Percentiles rank a stretch among this genome's conserved stretches.
Conservation (phyloP, 2,329 filamentous ascomycete genomes). For the Microcyclospora tardicrescens region DNA sequence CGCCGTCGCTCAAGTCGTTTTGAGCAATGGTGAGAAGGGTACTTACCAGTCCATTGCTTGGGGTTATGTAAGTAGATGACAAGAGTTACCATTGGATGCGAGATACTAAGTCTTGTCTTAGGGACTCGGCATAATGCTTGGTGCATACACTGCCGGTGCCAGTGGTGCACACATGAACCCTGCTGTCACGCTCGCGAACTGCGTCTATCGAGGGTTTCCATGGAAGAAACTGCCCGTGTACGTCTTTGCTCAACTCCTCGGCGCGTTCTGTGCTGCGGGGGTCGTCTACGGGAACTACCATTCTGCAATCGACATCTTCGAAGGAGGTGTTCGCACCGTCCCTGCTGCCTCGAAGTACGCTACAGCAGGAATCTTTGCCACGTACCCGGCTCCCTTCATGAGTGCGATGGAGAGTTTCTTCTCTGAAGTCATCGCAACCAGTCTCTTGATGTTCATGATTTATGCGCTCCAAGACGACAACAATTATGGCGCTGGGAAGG, state of each 20-base stretch:
- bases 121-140: conserved; percentile 55
- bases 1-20: conserved; percentile 54
- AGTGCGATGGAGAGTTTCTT: conserved; percentile 56
- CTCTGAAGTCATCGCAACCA: conserved; percentile 55
- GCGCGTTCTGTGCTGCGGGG: conserved; percentile 46
- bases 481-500: conserved; percentile 43
- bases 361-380: conserved; percentile 60
- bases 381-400: conserved; percentile 56
- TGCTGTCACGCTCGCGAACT: conserved; percentile 58
- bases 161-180: conserved; percentile 26
- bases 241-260: conserved; percentile 40
- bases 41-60: conserved; percentile 38
- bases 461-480: conserved; percentile 51
- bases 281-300: conserved; percentile 33
- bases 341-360: conserved; percentile 40
- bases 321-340: conserved; percentile 49
- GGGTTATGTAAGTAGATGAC: conserved; percentile 13
- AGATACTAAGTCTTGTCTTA: conserved; percentile 1
- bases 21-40: conserved; percentile 40
- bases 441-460: conserved; percentile 58
- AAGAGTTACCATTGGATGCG: too few species aligned
- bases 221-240: conserved; percentile 56
- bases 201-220: conserved; percentile 53
- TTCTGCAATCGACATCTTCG: conserved; percentile 22
- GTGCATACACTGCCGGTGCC: conserved; percentile 30